phyloP scores from a whole-genome alignment of 352 stramenopile species.

The Phytophthora agathidicida region DNA sequence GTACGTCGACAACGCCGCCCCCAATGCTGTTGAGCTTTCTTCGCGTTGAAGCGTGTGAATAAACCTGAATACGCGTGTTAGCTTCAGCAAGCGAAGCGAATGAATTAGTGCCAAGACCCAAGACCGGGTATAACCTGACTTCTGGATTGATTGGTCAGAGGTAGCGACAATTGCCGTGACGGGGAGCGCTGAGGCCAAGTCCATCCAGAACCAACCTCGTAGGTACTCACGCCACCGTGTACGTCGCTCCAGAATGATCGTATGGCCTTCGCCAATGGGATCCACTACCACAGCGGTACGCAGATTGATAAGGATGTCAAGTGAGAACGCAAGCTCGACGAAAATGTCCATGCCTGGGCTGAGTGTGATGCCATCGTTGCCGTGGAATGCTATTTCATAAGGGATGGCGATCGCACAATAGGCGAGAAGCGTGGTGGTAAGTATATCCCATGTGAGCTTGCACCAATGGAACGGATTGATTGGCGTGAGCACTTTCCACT shows the following conservation, averaged over 20 bases:
- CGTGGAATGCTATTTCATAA: slow-evolving; percentile 68
- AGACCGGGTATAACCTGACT: neutral
- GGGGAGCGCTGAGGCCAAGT: slow-evolving; percentile 69
- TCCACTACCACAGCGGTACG: slow-evolving; percentile 48
- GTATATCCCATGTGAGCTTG: slow-evolving; percentile 62
- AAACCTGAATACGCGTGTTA: slow-evolving; percentile 88
- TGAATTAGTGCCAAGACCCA: slow-evolving; percentile 63
- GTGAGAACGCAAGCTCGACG: slow-evolving; percentile 51
- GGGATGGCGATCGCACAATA: slow-evolving; percentile 69
- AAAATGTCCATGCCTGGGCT: slow-evolving; percentile 42
- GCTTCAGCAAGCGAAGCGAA: slow-evolving; percentile 81
- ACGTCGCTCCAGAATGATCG: slow-evolving; percentile 40
- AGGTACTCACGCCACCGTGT: slow-evolving; percentile 56
- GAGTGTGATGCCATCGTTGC: slow-evolving; percentile 24
- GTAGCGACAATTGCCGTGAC: slow-evolving; percentile 43
- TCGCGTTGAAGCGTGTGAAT: slow-evolving; percentile 65
- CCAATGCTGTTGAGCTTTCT: slow-evolving; percentile 48
- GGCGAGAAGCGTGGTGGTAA: slow-evolving; percentile 45
- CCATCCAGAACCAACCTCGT: slow-evolving; percentile 72
- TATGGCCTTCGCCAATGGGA: slow-evolving; percentile 37
- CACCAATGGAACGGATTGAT: slow-evolving; percentile 56
- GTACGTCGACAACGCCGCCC: slow-evolving; percentile 33
- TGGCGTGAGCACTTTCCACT: slow-evolving; percentile 33
- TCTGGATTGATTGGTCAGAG: slow-evolving; percentile 23
- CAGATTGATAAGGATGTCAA: slow-evolving; percentile 70